Conservation (phyloP, 257 asterid genomes). For the Solanum pimpinellifolium region DNA sequence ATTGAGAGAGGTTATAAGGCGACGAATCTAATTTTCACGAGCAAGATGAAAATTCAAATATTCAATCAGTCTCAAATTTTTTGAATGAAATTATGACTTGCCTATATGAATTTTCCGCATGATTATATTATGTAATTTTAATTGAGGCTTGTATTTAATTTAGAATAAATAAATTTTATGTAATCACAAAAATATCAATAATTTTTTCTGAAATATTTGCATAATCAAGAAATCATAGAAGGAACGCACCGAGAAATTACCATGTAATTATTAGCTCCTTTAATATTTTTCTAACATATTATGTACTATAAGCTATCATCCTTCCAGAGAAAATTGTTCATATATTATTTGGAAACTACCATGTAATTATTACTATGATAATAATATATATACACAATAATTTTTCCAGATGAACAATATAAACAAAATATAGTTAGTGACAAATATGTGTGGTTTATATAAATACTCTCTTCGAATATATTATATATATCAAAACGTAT, state of each 20-base stretch:
- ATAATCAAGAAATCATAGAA: background rate
- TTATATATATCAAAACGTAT: too few relatives aligned
- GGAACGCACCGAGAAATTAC: background rate
- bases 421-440: background rate
- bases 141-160: background rate
- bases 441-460: background rate
- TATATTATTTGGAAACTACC: background rate
- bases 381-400: background rate
- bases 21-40: rapidly evolving
- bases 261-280: background rate
- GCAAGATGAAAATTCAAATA: background rate
- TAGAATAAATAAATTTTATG: background rate
- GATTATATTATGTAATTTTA: background rate
- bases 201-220: background rate
- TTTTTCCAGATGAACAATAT: background rate
- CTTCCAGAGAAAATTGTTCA: background rate
- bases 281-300: background rate
- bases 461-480: background rate
- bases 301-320: background rate
- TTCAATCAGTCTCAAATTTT: background rate
- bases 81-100: background rate
- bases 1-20: background rate
- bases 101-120: rapidly evolving
- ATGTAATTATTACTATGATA: background rate
- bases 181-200: background rate